Conservation (phyloP, 495 filamentous ascomycete species). For the Pyronema domesticum region DNA sequence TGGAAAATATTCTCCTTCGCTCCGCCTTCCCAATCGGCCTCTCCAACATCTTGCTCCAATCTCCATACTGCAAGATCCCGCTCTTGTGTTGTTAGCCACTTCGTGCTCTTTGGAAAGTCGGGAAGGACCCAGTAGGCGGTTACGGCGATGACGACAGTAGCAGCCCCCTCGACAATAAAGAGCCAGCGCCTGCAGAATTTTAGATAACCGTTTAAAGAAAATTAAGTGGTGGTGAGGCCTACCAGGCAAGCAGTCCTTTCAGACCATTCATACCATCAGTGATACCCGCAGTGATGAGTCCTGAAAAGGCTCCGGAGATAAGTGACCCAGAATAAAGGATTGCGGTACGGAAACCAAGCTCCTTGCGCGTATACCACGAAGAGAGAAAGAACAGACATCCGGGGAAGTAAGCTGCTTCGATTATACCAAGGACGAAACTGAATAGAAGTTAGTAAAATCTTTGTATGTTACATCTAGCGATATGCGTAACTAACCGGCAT, state of each 20-base stretch:
- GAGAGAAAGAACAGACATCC: conserved; percentile 18
- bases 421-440: conserved; percentile 14
- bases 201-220: neutral
- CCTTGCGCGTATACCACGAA: conserved; percentile 10
- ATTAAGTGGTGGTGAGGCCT: neutral
- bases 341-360: conserved; percentile 20
- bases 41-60: conserved; percentile 50
- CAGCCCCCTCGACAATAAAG: conserved; percentile 54
- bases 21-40: conserved; percentile 52
- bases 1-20: conserved; percentile 42
- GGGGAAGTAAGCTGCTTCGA: conserved; percentile 27
- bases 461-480: too few relatives aligned
- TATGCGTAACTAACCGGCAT: conserved; percentile 22
- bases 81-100: conserved; percentile 37
- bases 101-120: conserved; percentile 44
- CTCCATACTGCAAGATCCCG: conserved; percentile 38
- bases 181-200: conserved; percentile 36
- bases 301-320: conserved; percentile 46
- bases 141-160: conserved; percentile 28
- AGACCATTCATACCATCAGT: conserved; percentile 38
- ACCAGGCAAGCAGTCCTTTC: conserved; percentile 43
- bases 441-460: neutral
- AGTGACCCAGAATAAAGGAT: conserved; percentile 32
- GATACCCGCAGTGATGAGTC: conserved; percentile 32
- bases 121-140: conserved; percentile 41